Conservation (phyloP, 108 stramenopile genomes). For the Skeletonema marinoi region DNA sequence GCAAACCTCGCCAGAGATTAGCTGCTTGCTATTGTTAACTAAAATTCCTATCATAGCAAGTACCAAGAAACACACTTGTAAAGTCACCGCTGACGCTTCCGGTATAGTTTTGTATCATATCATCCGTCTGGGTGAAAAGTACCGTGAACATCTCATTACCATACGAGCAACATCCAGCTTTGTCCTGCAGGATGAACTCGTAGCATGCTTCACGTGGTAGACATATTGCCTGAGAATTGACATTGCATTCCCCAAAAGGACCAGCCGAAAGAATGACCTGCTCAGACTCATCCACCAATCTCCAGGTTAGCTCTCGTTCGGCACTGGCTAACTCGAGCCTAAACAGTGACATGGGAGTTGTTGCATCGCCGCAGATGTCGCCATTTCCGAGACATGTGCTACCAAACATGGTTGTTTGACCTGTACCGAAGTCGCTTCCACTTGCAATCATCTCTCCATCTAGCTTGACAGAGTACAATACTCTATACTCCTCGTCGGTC, state of each 20-base stretch:
- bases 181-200: slow-evolving; percentile 17
- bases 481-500: slow-evolving; percentile 3
- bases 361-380: slow-evolving; percentile 1
- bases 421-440: slow-evolving; percentile 12
- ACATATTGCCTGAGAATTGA: slow-evolving; percentile 36
- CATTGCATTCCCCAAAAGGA: slow-evolving; percentile 31
- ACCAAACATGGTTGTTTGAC: slow-evolving; percentile 34
- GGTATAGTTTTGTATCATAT: slow-evolving; percentile 31
- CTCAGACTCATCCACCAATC: slow-evolving; percentile 17
- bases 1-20: too few relatives aligned
- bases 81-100: slow-evolving; percentile 5
- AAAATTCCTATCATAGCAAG: slow-evolving; percentile 28
- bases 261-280: slow-evolving; percentile 26
- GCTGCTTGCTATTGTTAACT: not conserved
- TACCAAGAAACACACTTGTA: slow-evolving; percentile 33
- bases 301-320: slow-evolving; percentile 23
- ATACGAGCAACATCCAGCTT: not conserved
- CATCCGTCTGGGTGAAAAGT: slow-evolving; percentile 22
- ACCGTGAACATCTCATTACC: slow-evolving; percentile 20
- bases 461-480: slow-evolving; percentile 20
- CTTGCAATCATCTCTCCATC: slow-evolving; percentile 18
- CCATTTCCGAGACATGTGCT: slow-evolving; percentile 19
- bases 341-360: slow-evolving; percentile 25
- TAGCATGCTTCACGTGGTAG: slow-evolving; percentile 33
- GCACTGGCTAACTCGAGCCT: slow-evolving; percentile 21